Evolutionary conservation across 108 stramenopile genomes (phyloP), one percentile per base, ranked within the genome.

Genomic region (Nitzschia sp.): DNA sequence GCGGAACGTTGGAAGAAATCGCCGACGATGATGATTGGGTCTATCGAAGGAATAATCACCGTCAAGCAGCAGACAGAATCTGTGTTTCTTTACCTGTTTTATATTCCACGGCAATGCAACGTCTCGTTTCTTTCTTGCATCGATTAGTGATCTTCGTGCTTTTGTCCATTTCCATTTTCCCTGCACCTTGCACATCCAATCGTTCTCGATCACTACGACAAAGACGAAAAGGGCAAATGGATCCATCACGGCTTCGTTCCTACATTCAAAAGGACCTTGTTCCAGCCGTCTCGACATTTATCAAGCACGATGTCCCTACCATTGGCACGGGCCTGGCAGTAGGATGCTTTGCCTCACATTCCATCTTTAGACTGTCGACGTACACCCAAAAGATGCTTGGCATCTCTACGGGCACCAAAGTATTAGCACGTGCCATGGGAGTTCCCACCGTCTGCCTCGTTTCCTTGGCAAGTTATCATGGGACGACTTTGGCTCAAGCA

Each of bases 351-450:
- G 68, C 79, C 21, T 87, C 83, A 38, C 64, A 70, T 26, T 59
- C 82, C 11, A 82, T 79, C 5, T 70, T 87, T 33, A 75, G 78
- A 4, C 9, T 81, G 23, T 87, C 86, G 2, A 87, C 86, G 0
- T 66, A 46, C 42, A 28, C 68, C 0, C 88, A 91, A 70, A 74
- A 76, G 36, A 0, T 90, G 8, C 28, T 93, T 4, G 81, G 88
- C 31, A 79, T 94, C 11, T 87, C 85, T 0, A 94, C 93, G 0
- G 90, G 85, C 3, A 90, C 85, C 11, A 60, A 61, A n/a, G 66
- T 88, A 2, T 2, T 84, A 1, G 86, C 93, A 15, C 58, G 75
- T 1, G 1, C 82, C 5, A 11, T 78, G 23, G 93, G 93, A 46
- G 64, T 77, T 21, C 65, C 66, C 1, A 83, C 87, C 8, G 90